Evolutionary conservation across 345 rosid genomes (phyloP).

Genomic region (Geranium brycei): DNA sequence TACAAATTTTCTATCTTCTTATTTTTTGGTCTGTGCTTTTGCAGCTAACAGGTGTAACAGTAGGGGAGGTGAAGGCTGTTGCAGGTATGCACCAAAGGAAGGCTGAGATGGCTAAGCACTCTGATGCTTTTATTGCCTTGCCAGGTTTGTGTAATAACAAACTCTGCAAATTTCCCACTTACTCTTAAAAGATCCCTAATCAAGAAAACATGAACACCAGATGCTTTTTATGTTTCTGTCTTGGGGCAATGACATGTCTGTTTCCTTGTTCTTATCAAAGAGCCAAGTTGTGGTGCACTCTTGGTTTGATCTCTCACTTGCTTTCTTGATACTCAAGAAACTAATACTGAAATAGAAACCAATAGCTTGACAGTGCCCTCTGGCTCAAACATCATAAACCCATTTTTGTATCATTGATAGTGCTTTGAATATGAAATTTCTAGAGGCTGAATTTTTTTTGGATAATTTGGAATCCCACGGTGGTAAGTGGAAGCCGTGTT

Average conservation of each 20-base stretch:
- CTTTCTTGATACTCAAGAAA: not conserved
- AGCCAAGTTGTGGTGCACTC: too few species aligned
- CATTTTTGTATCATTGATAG: not conserved
- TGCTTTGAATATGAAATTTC: too few species aligned
- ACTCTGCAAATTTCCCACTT: not conserved
- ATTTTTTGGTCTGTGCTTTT: slow-evolving; percentile 16
- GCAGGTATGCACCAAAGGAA: slow-evolving; percentile 99
- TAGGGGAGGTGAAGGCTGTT: slow-evolving; percentile 99
- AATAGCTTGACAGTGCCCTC: too few species aligned
- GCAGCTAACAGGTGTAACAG: slow-evolving; percentile 99
- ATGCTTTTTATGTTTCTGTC: not conserved
- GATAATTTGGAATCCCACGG: too few species aligned
- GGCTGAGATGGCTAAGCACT: slow-evolving; percentile 99
- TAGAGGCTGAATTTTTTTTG: too few species aligned
- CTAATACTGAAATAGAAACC: not conserved
- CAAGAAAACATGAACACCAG: slow-evolving; percentile 6
- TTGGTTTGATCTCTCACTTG: too few species aligned
- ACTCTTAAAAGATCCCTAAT: slow-evolving; percentile 16
- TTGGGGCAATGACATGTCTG: too few species aligned
- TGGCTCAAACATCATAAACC: not conserved
- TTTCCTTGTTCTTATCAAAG: too few species aligned
- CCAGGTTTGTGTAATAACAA: slow-evolving; percentile 54
- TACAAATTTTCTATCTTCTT: slow-evolving; percentile 3
- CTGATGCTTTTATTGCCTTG: slow-evolving; percentile 99
- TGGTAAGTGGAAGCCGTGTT: too few species aligned